These are phyloP conservation scores for Clavispora phyllophila DNA, from an alignment of 805 yeast genomes.

Conservation along the genomic window DNA sequence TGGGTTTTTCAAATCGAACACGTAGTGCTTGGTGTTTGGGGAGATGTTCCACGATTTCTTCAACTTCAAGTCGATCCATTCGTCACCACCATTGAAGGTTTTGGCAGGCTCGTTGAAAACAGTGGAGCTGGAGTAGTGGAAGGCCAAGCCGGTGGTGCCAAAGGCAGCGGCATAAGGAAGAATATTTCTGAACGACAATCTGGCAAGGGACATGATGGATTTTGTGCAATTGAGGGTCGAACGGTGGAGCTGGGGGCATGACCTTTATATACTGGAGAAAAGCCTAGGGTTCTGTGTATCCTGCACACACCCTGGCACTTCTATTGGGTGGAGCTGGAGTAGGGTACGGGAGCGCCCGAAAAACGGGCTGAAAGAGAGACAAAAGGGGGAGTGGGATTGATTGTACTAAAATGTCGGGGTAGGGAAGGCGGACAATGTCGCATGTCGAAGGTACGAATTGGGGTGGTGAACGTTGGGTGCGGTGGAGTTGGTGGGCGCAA, in stretches of 20 bases:
- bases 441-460: no score
- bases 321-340: neutral
- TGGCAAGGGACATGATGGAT: constrained; percentile 18
- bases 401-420: no score
- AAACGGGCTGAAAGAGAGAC: neutral
- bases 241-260: neutral
- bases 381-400: neutral
- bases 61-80: constrained; percentile 69
- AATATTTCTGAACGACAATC: constrained; percentile 20
- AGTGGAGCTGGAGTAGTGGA: constrained; percentile 20
- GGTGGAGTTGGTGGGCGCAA: neutral
- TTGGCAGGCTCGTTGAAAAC: constrained; percentile 36
- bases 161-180: constrained; percentile 29
- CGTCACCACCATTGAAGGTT: constrained; percentile 57
- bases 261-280: neutral
- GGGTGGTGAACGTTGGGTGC: no score
- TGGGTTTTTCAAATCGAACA: constrained; percentile 61
- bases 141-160: constrained; percentile 32
- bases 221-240: neutral
- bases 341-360: no score
- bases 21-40: constrained; percentile 60
- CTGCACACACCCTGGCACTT: neutral
- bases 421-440: no score
- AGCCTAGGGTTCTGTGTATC: neutral
- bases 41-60: constrained; percentile 47